A percentile compares a stretch with the other conserved stretches of the same genome.
Conservation (phyloP, 352 stramenopile genomes). For the Phytophthora rubi region DNA sequence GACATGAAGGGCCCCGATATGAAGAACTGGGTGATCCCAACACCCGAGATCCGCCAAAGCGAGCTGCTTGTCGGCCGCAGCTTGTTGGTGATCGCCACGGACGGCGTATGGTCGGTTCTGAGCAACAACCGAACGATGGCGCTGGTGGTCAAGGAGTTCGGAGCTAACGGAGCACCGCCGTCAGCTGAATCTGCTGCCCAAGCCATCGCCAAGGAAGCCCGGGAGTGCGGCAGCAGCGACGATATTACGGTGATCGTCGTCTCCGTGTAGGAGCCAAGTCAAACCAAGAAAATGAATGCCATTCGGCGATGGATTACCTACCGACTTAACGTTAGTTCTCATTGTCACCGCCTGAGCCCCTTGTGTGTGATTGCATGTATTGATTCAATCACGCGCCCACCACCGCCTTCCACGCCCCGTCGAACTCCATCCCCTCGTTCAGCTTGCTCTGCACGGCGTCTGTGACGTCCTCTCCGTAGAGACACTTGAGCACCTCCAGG, state of each 20-base stretch:
- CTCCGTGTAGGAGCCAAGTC: slow-evolving; percentile 36
- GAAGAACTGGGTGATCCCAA: slow-evolving; percentile 77
- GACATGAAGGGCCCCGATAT: slow-evolving; percentile 79
- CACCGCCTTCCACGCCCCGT: slow-evolving; percentile 51
- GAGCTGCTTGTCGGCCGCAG: slow-evolving; percentile 52
- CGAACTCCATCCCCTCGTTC: slow-evolving; percentile 49
- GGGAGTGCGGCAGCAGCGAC: slow-evolving; percentile 63
- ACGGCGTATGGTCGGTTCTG: slow-evolving; percentile 79
- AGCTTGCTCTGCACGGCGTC: slow-evolving; percentile 50
- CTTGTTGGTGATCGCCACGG: slow-evolving; percentile 70
- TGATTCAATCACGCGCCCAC: slow-evolving; percentile 19
- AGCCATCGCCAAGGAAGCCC: slow-evolving; percentile 57
- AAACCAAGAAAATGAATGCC: slow-evolving; percentile 1
- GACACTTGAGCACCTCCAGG: slow-evolving; percentile 61
- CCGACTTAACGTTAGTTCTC: background rate
- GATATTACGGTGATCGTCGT: slow-evolving; percentile 71
- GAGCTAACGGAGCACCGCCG: slow-evolving; percentile 19
- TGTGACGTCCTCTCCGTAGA: slow-evolving; percentile 53
- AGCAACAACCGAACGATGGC: slow-evolving; percentile 64
- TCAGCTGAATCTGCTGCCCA: slow-evolving; percentile 54
- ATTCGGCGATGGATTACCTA: background rate
- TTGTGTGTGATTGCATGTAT: too few relatives aligned
- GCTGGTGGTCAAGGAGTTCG: slow-evolving; percentile 48
- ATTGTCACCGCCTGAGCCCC: too few relatives aligned
- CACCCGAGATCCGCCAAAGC: slow-evolving; percentile 63